Percentiles rank a stretch among this genome's conserved stretches.
Evolutionary conservation across 352 stramenopile species (phyloP).

Genomic region (Phytopythium ostracodes): DNA sequence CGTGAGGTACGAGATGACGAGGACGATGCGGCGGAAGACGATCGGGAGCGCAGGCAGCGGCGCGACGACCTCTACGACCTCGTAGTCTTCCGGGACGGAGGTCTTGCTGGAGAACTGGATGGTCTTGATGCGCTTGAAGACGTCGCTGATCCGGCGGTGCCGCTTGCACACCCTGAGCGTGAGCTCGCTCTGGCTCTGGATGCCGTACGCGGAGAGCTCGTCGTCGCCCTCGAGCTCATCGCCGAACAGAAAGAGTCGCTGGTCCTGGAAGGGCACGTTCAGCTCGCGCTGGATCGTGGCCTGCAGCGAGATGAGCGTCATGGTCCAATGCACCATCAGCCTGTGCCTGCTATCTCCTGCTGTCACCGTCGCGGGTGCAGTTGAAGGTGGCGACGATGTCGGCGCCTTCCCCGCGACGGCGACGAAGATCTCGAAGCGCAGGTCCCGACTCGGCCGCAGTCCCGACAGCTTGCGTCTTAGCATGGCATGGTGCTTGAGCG

Average conservation of each 20-base stretch:
- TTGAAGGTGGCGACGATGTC: conserved; percentile 1
- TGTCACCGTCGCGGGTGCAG: background rate
- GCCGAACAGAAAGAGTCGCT: conserved; percentile 49
- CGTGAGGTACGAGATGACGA: conserved; percentile 57
- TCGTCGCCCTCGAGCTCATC: conserved; percentile 61
- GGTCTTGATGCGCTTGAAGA: conserved; percentile 57
- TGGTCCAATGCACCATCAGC: conserved; percentile 35
- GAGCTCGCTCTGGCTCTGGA: conserved; percentile 50
- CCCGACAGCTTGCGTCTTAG: conserved; percentile 16
- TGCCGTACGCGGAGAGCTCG: conserved; percentile 47
- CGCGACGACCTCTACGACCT: conserved; percentile 57
- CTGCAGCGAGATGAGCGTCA: conserved; percentile 50
- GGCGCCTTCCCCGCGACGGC: conserved; percentile 29
- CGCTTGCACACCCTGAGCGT: conserved; percentile 38
- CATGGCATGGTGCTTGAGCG: background rate
- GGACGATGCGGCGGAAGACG: conserved; percentile 50
- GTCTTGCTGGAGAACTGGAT: conserved; percentile 31
- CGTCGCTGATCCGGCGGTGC: conserved; percentile 59
- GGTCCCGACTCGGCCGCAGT: conserved; percentile 16
- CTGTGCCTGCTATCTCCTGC: conserved; percentile 8
- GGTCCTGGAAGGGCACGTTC: conserved; percentile 51
- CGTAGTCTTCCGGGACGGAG: conserved; percentile 38
- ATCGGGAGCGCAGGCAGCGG: conserved; percentile 46
- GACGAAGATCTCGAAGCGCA: conserved; percentile 51
- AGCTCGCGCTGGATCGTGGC: conserved; percentile 58